phyloP scores from a whole-genome alignment of 306 rosid species.

The Prunus davidiana region DNA sequence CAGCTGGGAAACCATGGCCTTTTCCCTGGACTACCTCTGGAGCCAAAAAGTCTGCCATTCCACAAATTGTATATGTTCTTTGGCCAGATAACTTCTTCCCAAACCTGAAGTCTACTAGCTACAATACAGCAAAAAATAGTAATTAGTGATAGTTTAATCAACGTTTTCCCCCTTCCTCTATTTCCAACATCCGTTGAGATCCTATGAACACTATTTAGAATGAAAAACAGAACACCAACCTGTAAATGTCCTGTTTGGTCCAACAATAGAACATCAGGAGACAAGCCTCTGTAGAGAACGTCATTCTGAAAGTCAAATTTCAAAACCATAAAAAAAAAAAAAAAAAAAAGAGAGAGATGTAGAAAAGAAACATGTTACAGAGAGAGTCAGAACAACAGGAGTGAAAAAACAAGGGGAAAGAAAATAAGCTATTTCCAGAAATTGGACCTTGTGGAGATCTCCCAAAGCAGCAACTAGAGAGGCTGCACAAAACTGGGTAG shows the following conservation, averaged over 20 bases:
- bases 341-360: constrained; percentile 15
- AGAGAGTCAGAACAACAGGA: not conserved
- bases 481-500: constrained; percentile 72
- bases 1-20: constrained; percentile 92
- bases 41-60: constrained; percentile 81
- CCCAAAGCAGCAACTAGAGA: constrained; percentile 67
- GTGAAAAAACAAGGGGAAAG: constrained; percentile 10
- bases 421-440: constrained; percentile 14
- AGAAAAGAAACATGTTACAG: not conserved
- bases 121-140: constrained; percentile 22
- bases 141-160: not conserved
- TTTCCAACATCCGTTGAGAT: constrained; percentile 15
- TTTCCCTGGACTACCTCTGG: constrained; percentile 94
- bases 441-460: constrained; percentile 80
- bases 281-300: constrained; percentile 93
- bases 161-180: constrained; percentile 5
- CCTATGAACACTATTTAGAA: constrained; percentile 7
- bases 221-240: constrained; percentile 37
- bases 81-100: constrained; percentile 63
- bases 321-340: constrained; percentile 8
- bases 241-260: constrained; percentile 78
- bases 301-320: constrained; percentile 69
- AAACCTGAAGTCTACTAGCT: constrained; percentile 92
- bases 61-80: constrained; percentile 91
- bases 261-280: constrained; percentile 80